phyloP scores from a whole-genome alignment of 2,329 filamentous ascomycete genomes.

The Colletotrichum scovillei region DNA sequence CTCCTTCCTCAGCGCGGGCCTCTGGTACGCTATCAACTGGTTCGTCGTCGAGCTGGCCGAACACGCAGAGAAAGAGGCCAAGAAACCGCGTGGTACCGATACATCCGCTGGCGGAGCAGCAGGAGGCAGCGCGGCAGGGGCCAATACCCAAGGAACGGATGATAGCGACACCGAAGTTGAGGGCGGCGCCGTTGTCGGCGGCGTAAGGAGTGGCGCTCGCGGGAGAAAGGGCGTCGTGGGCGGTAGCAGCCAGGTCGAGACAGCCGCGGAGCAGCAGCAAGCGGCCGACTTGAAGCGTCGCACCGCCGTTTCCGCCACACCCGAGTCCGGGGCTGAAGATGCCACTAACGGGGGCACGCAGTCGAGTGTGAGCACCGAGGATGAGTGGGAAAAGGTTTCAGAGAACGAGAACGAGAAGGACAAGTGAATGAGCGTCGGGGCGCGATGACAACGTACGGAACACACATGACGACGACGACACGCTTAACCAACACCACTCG shows the following conservation, averaged over 20 bases:
- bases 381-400: conserved; percentile 97
- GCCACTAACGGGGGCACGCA: conserved; percentile 55
- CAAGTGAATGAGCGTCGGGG: conserved; percentile 50
- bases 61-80: conserved; percentile 53
- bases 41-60: conserved; percentile 77
- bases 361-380: conserved; percentile 82
- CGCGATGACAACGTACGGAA: not conserved
- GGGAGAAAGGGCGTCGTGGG: conserved; percentile 33
- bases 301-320: conserved; percentile 39
- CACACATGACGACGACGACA: not conserved
- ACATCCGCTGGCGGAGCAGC: conserved; percentile 44
- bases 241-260: conserved; percentile 57
- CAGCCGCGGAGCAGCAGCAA: conserved; percentile 45
- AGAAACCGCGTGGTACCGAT: conserved; percentile 47
- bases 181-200: conserved; percentile 18
- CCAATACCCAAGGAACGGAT: conserved; percentile 46
- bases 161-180: conserved; percentile 66
- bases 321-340: conserved; percentile 43
- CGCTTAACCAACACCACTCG: not conserved
- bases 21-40: conserved; percentile 98
- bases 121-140: not conserved
- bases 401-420: conserved; percentile 74
- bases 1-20: conserved; percentile 79
- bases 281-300: conserved; percentile 63
- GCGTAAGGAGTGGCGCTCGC: not conserved